A percentile compares a stretch with the other conserved stretches of the same genome.
phyloP scores from a whole-genome alignment of 192 early-diverging fungal species.

The Rhizophagus sp. region DNA sequence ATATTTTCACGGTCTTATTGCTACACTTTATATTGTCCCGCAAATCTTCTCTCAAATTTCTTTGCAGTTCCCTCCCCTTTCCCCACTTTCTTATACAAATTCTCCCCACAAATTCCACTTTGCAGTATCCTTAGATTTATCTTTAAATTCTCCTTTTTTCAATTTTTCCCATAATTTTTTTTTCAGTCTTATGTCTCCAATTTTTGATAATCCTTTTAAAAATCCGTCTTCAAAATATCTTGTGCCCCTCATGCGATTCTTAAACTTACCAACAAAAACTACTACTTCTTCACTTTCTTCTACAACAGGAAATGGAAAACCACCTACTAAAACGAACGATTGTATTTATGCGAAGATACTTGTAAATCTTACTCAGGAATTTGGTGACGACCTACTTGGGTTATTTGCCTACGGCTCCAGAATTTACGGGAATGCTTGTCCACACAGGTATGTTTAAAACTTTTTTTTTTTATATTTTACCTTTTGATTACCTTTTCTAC shows the following conservation, averaged over 20 bases:
- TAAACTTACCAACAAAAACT: not conserved
- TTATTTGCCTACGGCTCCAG: conserved; percentile 27
- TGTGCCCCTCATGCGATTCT: not conserved
- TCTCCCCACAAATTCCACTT: not conserved
- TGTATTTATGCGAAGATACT: conserved; percentile 20
- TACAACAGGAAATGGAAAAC: not conserved
- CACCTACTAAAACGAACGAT: conserved; percentile 7
- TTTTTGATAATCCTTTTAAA: conserved; percentile 10
- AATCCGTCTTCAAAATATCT: conserved; percentile 3
- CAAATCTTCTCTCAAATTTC: not conserved
- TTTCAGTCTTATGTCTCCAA: not conserved
- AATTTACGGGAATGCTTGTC: conserved; percentile 26
- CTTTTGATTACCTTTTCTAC: not conserved
- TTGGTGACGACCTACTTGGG: conserved; percentile 20
- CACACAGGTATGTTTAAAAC: conserved; percentile 7
- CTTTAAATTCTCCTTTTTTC: not conserved
- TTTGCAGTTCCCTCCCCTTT: not conserved
- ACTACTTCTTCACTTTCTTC: not conserved
- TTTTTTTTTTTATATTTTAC: not conserved
- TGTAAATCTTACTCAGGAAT: conserved; percentile 20
- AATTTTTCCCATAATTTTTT: not conserved
- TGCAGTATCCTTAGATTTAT: not conserved
- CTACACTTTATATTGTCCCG: not conserved
- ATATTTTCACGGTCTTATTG: conserved; percentile 17
- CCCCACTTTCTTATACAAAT: not conserved